Evolutionary conservation across 2,329 filamentous ascomycete species (phyloP).

Genomic region (Mycosphaerelloides madeirae): DNA sequence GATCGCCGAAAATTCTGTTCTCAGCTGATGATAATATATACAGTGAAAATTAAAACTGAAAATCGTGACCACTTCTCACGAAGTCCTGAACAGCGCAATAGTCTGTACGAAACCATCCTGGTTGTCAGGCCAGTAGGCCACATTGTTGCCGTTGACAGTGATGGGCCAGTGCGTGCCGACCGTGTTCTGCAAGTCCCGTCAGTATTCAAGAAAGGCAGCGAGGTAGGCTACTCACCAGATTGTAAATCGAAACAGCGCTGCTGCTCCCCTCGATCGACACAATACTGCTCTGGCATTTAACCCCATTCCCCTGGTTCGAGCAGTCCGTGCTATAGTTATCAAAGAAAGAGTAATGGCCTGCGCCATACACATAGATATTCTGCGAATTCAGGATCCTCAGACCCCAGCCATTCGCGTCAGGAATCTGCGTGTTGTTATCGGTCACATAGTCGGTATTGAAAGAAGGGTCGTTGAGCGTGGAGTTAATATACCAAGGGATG

Average conservation of each 20-base stretch:
- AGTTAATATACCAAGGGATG: conserved; percentile 59
- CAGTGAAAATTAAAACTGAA: too few species aligned
- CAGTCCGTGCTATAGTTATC: conserved; percentile 53
- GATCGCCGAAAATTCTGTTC: too few species aligned
- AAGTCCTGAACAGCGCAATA: conserved; percentile 37
- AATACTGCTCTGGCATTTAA: conserved; percentile 48
- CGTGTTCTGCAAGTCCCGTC: conserved; percentile 14
- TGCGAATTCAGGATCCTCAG: conserved; percentile 55
- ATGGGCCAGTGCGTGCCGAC: conserved; percentile 43
- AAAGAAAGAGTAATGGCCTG: conserved; percentile 65
- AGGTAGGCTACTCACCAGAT: conserved; percentile 25
- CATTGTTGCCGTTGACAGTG: conserved; percentile 39
- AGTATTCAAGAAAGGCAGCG: too few species aligned
- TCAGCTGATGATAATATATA: too few species aligned
- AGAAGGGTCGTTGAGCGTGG: conserved; percentile 60
- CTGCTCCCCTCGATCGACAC: conserved; percentile 43
- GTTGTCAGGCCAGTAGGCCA: conserved; percentile 46
- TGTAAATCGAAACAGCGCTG: conserved; percentile 41
- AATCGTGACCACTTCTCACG: neutral
- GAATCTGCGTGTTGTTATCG: conserved; percentile 27
- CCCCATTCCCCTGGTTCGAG: conserved; percentile 35
- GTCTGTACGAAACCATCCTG: conserved; percentile 43
- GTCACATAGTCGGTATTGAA: conserved; percentile 52
- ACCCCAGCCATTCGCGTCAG: conserved; percentile 57
- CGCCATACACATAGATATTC: conserved; percentile 57